Evolutionary conservation across 805 yeast genomes (phyloP), one percentile per base, ranked within the genome.

Genomic region (Starmerella bombicola): DNA sequence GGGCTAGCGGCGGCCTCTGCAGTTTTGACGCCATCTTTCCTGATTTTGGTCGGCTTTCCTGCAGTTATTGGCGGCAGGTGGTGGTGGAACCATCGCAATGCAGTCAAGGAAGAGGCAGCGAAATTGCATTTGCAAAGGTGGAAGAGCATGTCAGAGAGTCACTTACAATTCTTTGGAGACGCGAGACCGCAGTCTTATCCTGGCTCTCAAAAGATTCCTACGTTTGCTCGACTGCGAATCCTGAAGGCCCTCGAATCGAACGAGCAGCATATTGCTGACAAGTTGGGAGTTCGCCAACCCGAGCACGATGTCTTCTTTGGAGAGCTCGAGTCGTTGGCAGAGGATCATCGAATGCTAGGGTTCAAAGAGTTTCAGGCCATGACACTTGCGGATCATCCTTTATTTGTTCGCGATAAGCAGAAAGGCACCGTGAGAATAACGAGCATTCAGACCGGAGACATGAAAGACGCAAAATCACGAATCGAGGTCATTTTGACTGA

Each of bases 1-100:
- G 37, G 41, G 7, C 26, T 36, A 2, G 51, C 51, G 5, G 51
- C 51, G 1, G 45, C 42, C 3, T 42, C 47, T 0, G 51, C 45
- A 6, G 28, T 47, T 6, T n/a, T 47, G 9, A 43, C 51, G 2
- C 51, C 51, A 2, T 42, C 51, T 9, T n/a, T 45, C 8, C 13
- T 47, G 6, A 39, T 47, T 6, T 33, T 47, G 2, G 45, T 41
- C 1, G 40, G 41, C 3, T 48, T 48, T 5, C 51, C 51, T 8
- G 36, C 45, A 2, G 16, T 47, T 2, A 31, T 28, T 15, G 45
- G 48, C 3, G 38, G 45, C 2, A 45, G 42, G 42, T 20, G 41
- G 2, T 18, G 43, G 29, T 19, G 38, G 3, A 24, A 34, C 17
- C 40, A 35, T 12, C 29, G 30, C 18, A 38, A 21, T 20, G 18